Base-by-base conservation (phyloP, 202 grass and related monocot species). In the Schoenoplectus tabernaemontani region DNA sequence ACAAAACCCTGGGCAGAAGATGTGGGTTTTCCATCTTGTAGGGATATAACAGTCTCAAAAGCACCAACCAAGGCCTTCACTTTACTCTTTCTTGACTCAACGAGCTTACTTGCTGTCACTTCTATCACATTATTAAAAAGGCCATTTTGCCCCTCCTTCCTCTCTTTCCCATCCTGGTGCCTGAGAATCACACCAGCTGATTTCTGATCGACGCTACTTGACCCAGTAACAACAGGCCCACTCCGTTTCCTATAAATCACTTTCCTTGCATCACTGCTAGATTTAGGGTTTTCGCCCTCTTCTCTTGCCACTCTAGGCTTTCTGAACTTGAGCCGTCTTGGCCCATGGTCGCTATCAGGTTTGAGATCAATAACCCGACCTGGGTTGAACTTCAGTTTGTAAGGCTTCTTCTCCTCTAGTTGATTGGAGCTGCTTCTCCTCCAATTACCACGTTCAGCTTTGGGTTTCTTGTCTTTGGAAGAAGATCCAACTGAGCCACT, bases 91-190 rank as follows among this genome's bases (percentile, higher is more conserved):
- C 91, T 90, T 48, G 85, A 87, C 66, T 88, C 87, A 34, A 81
- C 91, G 72, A 93, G 89, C 81, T 93, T 93, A 82, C 91, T 90
- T 81, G 91, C 91, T 20, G 94, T 97, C 88, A 90, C 89, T 88
- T 97, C 87, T n/a, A 97, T 97, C 66, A 97, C 89, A 57, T 93
- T 97, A 79, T 97, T 97, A 76, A 92, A 97, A 46, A 97, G 85
- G 50, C 89, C 80, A 36, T 47, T 63, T 47, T 64, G 78, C 59
- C 79, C 78, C 74, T 93, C 94, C 87, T 92, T 97, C 82, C 87
- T 88, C 59, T 85, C 87, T 33, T 86, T 82, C 63, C 77, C 50
- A 63, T 90, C 91, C 80, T 97, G 91, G 82, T 90, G 91, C 53
- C 82, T 87, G 86, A 97, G 66, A 71, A 88, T 84, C 53, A 92